Percentiles rank a stretch among this genome's conserved stretches.
These are phyloP conservation scores for Hawksworthiomyces lignivorus DNA, from an alignment of 2,329 filamentous ascomycete species.

Conservation along the genomic window DNA sequence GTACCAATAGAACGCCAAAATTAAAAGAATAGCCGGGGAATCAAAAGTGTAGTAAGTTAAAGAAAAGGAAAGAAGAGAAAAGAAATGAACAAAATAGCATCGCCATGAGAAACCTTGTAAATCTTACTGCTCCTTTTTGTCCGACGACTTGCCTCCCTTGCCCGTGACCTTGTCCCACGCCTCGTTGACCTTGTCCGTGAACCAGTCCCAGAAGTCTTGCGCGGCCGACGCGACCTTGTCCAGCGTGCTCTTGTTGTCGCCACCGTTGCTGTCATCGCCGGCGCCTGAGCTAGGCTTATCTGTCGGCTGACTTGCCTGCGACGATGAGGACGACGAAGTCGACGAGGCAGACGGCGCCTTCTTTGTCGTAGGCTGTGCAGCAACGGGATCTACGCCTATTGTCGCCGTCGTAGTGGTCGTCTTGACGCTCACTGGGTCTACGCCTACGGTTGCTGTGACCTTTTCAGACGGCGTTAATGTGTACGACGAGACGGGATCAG, in stretches of 20 bases:
- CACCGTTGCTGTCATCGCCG: constrained; percentile 9
- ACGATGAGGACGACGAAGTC: neutral
- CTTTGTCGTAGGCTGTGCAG: constrained; percentile 1
- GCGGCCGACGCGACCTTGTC: constrained; percentile 22
- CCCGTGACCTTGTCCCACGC: constrained; percentile 37
- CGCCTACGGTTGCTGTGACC: neutral
- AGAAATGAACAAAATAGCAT: neutral
- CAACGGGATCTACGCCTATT: neutral
- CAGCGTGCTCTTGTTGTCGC: constrained; percentile 19
- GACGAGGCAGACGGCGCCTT: neutral
- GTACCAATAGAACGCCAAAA: too few relatives aligned
- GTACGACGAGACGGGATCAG: constrained; percentile 39
- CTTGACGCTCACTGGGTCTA: constrained; percentile 1
- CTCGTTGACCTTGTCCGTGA: constrained; percentile 38
- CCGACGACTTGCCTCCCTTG: neutral
- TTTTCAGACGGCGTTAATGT: constrained; percentile 4
- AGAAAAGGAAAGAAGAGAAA: neutral
- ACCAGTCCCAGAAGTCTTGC: constrained; percentile 43
- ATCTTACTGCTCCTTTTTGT: neutral
- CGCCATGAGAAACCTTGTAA: neutral
- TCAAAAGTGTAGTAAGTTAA: neutral
- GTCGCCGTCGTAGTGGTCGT: constrained; percentile 3
- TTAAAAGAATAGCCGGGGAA: too few relatives aligned
- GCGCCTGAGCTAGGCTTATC: constrained; percentile 13
- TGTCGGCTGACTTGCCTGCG: neutral